phyloP scores from a whole-genome alignment of 495 filamentous ascomycete species.

The Halenospora varia region DNA sequence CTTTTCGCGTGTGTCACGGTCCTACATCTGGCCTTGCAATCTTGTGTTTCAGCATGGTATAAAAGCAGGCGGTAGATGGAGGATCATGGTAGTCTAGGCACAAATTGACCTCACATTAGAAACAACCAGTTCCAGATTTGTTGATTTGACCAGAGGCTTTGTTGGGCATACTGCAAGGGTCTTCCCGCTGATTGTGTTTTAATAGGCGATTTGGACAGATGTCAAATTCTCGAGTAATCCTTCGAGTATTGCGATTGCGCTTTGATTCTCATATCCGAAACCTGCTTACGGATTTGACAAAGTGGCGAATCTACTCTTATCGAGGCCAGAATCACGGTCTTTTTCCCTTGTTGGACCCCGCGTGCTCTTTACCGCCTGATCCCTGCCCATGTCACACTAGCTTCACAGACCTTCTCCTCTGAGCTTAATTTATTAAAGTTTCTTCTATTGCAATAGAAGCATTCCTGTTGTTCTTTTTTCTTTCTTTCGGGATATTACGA shows the following conservation, averaged over 20 bases:
- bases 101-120: constrained; percentile 29
- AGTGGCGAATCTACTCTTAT: not conserved
- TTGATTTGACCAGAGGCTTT: not conserved
- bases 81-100: constrained; percentile 27
- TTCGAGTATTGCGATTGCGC: too few relatives aligned
- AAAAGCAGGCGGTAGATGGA: constrained; percentile 31
- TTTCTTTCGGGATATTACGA: too few relatives aligned
- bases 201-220: too few relatives aligned
- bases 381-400: not conserved
- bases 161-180: too few relatives aligned
- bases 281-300: not conserved
- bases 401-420: too few relatives aligned
- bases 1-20: constrained; percentile 14
- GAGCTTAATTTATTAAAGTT: too few relatives aligned
- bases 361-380: not conserved
- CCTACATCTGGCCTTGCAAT: constrained; percentile 25
- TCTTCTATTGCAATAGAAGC: too few relatives aligned
- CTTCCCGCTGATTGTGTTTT: too few relatives aligned
- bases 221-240: too few relatives aligned
- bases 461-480: too few relatives aligned
- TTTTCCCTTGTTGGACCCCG: not conserved
- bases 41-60: constrained; percentile 30
- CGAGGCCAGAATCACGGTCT: not conserved
- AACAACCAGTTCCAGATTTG: constrained; percentile 5
- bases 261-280: not conserved